Evolutionary conservation across 441 rosid species (phyloP), one percentile per base, ranked within the genome.

Genomic region (Populus hybrid): DNA sequence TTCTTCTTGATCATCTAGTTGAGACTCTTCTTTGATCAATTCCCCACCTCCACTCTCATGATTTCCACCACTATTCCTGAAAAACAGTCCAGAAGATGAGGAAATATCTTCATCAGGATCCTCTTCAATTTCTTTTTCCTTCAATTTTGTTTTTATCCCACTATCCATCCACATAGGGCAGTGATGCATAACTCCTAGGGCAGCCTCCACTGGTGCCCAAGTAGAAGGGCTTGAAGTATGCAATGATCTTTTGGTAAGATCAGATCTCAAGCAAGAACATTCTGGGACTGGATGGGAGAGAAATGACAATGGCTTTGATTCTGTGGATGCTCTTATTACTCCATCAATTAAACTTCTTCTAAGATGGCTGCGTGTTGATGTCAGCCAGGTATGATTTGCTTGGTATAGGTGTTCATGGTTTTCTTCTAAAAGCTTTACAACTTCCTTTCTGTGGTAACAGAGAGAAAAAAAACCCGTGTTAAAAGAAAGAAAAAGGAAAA

Each of bases 1-100:
- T 80, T 96, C 99, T 81, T 96, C 99, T 80, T 90, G 95, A 85
- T 96, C 99, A 80, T 96, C 98, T 76, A 92, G 74, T 45, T 84
- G 94, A 67, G 89, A 82, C 85, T 94, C 97, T 83, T 95, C 99
- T 83, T 90, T 92, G 85, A 83, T 94, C 72, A 84, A 76, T 82
- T 89, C 98, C 69, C 87, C 89, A 65, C 89, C 88, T 69, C 85
- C 92, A 35, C 67, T 87, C 77, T 89, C 97, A 10, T 85, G 87
- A 76, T 80, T 88, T 28, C 83, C 82, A 42, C 83, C 83, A 71
- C 71, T 76, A 59, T 73, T 79, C 79, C 87, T 83, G 56, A 93
- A 90, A 77, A 97, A 97, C 83, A 91, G 73, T 38, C 93, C 93
- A 0, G 95, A 88, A 36, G 91, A 86, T 0, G 88, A 87, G 24